phyloP scores from a whole-genome alignment of 73 alveolate genomes.

The Stentor roeselii region DNA sequence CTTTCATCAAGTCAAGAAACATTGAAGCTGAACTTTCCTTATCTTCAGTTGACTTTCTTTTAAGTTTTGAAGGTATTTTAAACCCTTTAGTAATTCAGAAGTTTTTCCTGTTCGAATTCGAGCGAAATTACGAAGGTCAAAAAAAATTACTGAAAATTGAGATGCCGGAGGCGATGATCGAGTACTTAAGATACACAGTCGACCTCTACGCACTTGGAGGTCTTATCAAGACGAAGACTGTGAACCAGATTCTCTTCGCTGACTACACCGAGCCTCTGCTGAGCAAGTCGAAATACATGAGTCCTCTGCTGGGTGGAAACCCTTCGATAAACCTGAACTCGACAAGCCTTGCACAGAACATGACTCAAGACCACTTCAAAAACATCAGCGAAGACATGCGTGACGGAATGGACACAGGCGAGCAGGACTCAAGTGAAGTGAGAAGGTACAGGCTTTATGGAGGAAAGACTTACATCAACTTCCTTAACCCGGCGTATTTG shows the following conservation, averaged over 20 bases:
- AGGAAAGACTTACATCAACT: background rate
- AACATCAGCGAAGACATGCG: background rate
- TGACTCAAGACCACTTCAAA: background rate
- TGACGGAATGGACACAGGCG: conserved; percentile 5
- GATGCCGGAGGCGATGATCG: background rate
- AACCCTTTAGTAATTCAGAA: background rate
- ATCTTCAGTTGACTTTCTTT: background rate
- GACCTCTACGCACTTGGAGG: conserved; percentile 2
- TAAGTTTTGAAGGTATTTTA: background rate
- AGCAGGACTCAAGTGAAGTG: background rate
- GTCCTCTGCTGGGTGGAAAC: conserved; percentile 19
- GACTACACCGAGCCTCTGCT: conserved; percentile 1
- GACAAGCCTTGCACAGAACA: background rate
- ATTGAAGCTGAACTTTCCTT: background rate
- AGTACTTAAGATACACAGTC: background rate
- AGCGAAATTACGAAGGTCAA: background rate
- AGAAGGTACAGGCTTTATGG: conserved; percentile 22
- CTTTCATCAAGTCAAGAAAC: background rate
- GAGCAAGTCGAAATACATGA: background rate
- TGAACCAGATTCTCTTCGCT: background rate
- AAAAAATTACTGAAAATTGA: background rate
- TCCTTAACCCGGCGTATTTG: background rate
- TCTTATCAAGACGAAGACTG: background rate
- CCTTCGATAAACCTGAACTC: conserved; percentile 17
- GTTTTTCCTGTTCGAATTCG: conserved; percentile 6